Evolutionary conservation across 169 alveolate genomes (phyloP), one percentile per base, ranked within the genome.

Genomic region (Cryptosporidium bovis): DNA sequence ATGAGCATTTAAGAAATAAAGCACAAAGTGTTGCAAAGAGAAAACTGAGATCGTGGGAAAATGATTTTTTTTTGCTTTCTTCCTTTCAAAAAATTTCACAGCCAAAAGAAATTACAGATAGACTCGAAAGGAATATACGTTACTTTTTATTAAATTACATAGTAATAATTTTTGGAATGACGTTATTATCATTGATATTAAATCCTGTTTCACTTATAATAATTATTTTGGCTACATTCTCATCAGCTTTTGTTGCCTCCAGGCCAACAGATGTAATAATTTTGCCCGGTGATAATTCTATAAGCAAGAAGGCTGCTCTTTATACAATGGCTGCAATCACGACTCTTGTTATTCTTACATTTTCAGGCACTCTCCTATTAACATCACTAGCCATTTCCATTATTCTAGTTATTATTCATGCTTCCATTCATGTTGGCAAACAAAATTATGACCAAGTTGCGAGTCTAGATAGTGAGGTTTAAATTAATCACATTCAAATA

Each of bases 21-120:
- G 71, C 51, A 12, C 87, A 77, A 40, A 60, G 53, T 12, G 51
- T 77, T 20, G 36, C 87, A 18, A 77, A 60, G 34, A 77, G 87
- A 15, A 77, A 77, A 33, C 55, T 77, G 15, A 77, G 87, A 62
- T 77, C 87, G 13, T 77, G 87, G 87, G 87, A 77, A 10, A 62
- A 64, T 24, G 87, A 77, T 33, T 77, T 77, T 62, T 77, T 77
- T 77, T 27, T 51, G 40, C 64, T 77, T 3, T 77, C 87, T 1
- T 77, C 87, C 6, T 77, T 77, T 18, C 87, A 77, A 62, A 77
- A 77, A 20, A 77, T 77, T 1, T 77, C 87, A 13, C 87, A 77
- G 10, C 87, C 87, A 34, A 77, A 77, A 34, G 87, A 77, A 3
- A 62, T 77, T 51, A 62, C 87, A 27, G 87, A 77, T 24, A 34